Percentiles rank a stretch among this genome's conserved stretches.
Conservation (phyloP, 768 basidiomycete genomes). For the Tricholoma hemisulphureum region DNA sequence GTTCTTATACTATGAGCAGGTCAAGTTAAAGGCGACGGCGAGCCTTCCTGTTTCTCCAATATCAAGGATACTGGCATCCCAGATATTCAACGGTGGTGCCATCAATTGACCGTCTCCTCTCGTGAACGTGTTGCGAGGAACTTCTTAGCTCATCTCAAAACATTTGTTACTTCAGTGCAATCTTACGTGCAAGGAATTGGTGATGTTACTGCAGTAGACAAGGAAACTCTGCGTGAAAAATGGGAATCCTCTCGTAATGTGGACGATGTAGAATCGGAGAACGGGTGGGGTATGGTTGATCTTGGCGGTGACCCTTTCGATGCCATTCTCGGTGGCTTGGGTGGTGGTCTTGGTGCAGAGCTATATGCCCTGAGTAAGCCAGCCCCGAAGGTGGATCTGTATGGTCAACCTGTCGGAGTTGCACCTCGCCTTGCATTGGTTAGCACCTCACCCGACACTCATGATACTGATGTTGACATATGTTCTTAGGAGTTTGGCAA, state of each 20-base stretch:
- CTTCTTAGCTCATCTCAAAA: slow-evolving; percentile 47
- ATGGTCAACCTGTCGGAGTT: slow-evolving; percentile 44
- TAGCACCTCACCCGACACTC: neutral
- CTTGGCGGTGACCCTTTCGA: slow-evolving; percentile 31
- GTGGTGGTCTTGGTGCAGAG: slow-evolving; percentile 22
- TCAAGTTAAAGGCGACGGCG: slow-evolving; percentile 61
- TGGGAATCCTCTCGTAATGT: slow-evolving; percentile 46
- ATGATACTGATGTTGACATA: neutral
- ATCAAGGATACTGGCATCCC: slow-evolving; percentile 56
- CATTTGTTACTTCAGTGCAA: slow-evolving; percentile 47
- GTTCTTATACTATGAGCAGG: slow-evolving; percentile 29
- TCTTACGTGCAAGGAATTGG: slow-evolving; percentile 51
- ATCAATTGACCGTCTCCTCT: slow-evolving; percentile 50
- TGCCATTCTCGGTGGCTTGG: slow-evolving; percentile 29
- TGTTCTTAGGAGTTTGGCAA: slow-evolving; percentile 43
- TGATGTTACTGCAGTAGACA: slow-evolving; percentile 50
- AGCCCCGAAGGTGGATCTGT: slow-evolving; percentile 40
- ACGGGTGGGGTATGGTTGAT: slow-evolving; percentile 10
- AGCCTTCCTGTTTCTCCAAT: slow-evolving; percentile 53
- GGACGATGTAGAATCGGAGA: slow-evolving; percentile 19
- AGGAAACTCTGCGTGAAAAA: slow-evolving; percentile 46
- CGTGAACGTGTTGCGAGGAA: slow-evolving; percentile 45
- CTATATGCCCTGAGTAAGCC: slow-evolving; percentile 37
- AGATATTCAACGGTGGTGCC: slow-evolving; percentile 57
- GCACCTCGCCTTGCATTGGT: slow-evolving; percentile 44